phyloP scores from a whole-genome alignment of 495 filamentous ascomycete genomes.

The Poronia punctata region DNA sequence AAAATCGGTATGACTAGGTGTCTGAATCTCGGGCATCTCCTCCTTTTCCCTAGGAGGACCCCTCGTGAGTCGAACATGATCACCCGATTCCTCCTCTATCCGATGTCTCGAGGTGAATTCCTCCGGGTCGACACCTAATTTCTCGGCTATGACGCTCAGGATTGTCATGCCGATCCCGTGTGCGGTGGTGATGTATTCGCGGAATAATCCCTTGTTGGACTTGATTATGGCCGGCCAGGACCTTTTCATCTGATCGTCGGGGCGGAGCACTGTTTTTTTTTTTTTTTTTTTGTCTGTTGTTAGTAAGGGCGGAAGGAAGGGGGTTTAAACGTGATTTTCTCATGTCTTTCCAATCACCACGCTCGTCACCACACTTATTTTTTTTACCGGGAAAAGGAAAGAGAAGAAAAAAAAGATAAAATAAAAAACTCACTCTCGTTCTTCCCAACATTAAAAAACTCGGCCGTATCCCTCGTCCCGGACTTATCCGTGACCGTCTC shows the following conservation, averaged over 20 bases:
- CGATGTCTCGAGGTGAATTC: conserved; percentile 45
- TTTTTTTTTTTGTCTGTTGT: too few species aligned
- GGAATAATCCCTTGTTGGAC: conserved; percentile 32
- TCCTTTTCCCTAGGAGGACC: conserved; percentile 19
- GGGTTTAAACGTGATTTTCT: too few species aligned
- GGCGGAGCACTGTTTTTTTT: conserved; percentile 43
- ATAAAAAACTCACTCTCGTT: conserved; percentile 11
- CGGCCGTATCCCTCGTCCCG: conserved; percentile 50
- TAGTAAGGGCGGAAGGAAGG: too few species aligned
- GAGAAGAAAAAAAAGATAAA: too few species aligned
- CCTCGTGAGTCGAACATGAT: conserved; percentile 49
- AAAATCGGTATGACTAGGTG: conserved; percentile 30
- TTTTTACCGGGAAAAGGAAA: too few species aligned
- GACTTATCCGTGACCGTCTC: conserved; percentile 41
- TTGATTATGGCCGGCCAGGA: conserved; percentile 43
- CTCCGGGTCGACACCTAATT: conserved; percentile 41
- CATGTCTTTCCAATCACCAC: too few species aligned
- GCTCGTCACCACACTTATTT: too few species aligned
- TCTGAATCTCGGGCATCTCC: conserved; percentile 25
- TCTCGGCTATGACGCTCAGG: conserved; percentile 42
- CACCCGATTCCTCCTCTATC: conserved; percentile 43
- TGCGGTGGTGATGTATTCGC: conserved; percentile 40
- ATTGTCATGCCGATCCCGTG: conserved; percentile 45
- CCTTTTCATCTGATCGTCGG: conserved; percentile 31
- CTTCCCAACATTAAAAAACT: conserved; percentile 55